phyloP scores from a whole-genome alignment of 2,329 filamentous ascomycete genomes.

The Phoma sp. region DNA sequence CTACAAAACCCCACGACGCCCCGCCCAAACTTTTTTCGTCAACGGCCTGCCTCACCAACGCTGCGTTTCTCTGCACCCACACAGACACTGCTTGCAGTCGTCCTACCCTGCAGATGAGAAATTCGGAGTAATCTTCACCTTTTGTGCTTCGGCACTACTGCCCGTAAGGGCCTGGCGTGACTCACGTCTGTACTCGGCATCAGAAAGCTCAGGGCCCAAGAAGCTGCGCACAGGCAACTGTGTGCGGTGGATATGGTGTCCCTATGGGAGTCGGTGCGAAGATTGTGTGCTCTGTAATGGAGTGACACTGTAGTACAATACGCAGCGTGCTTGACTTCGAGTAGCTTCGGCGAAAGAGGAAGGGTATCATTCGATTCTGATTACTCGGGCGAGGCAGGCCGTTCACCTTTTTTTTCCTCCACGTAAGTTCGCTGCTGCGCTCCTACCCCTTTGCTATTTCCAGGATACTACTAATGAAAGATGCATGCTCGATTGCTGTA shows the following conservation, averaged over 20 bases:
- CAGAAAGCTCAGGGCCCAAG: conserved; percentile 79
- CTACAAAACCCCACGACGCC: conserved; percentile 44
- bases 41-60: conserved; percentile 88
- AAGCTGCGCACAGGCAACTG: conserved; percentile 35
- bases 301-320: conserved; percentile 93
- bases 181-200: conserved; percentile 85
- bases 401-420: conserved; percentile 64
- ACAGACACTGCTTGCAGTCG: conserved; percentile 57
- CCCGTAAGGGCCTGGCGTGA: conserved; percentile 89
- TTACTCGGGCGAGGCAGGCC: conserved; percentile 84
- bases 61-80: conserved; percentile 96
- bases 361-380: conserved; percentile 87
- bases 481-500: neutral
- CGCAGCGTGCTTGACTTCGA: conserved; percentile 73
- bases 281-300: conserved; percentile 75
- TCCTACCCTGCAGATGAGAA: conserved; percentile 82
- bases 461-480: conserved; percentile 53
- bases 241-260: conserved; percentile 48
- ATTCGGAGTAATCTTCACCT: conserved; percentile 96
- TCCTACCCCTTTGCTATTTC: conserved; percentile 8
- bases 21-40: conserved; percentile 54
- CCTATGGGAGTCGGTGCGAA: conserved; percentile 95
- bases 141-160: conserved; percentile 63
- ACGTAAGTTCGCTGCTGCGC: conserved; percentile 54
- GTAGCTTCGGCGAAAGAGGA: conserved; percentile 50